Base-by-base conservation (phyloP, 2,329 filamentous ascomycete species). In the Bipolaris cookei region DNA sequence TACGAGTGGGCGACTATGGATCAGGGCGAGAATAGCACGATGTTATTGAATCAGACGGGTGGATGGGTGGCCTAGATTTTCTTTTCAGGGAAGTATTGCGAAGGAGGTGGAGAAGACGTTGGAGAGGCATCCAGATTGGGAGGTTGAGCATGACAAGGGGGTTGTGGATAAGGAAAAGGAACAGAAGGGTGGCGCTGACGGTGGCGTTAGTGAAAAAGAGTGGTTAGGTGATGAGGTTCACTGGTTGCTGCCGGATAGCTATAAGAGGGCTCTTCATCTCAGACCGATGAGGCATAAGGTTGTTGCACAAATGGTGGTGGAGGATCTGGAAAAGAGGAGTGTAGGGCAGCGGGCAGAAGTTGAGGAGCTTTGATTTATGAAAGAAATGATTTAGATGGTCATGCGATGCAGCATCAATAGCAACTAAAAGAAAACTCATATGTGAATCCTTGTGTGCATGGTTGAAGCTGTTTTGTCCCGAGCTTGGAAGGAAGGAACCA, bases 1-100 rank as follows among this genome's bases (percentile, higher is more conserved):
- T 75, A 71, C 45, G 71, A 75, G 34, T 74, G 71, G 70, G 58
- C 66, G 21, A 75, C 70, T 1, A 59, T 69, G 1, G 71, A 74
- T 41, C n/a, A 16, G 1, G 66, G 63, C 1, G 71, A 71, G 30
- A 66, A 72, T 23, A 44, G 38, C 1, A 65, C 61, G 0, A 56
- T 38, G n/a, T 10, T 72, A n/a, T 49, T 60, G 18, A 62, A 62
- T 21, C 30, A 37, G 4, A 67, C 67, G 1, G 50, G 41, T n/a
- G 13, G 41, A 30, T n/a, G 23, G 5, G 14, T 23, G 30, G 23
- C 41, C 41, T 4, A 30, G 28, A 7, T 11, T 23, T 14, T 44
- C 23, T 2, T 44, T 44, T 4, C 23, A 44, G 23, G 41, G 23
- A 1, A 14, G 8, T 1, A 44, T 44, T 44, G 41, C 41, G 8